Conservation (phyloP, 2,329 filamentous ascomycete species). For the Capronia epimyces region DNA sequence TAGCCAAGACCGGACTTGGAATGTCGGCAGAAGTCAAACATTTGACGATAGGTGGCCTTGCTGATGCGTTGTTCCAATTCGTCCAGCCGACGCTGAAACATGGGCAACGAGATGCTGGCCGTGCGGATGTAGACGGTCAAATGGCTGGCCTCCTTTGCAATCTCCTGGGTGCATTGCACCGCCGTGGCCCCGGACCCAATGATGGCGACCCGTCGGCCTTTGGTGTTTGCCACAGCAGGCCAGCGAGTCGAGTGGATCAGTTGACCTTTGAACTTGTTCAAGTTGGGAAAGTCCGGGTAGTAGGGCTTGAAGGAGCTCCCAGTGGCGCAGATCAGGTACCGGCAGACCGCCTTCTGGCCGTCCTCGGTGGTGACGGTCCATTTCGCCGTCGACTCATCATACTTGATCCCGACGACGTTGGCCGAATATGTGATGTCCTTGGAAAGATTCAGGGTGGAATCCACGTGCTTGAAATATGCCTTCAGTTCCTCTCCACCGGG, state of each 20-base stretch:
- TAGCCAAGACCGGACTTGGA: conserved; percentile 57
- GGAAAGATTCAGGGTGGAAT: conserved; percentile 35
- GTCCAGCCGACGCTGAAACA: conserved; percentile 49
- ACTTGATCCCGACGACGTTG: conserved; percentile 35
- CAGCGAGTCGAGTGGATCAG: conserved; percentile 57
- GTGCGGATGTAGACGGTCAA: conserved; percentile 56
- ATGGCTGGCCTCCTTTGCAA: conserved; percentile 47
- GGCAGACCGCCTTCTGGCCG: conserved; percentile 24
- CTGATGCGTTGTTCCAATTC: conserved; percentile 49
- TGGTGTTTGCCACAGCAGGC: conserved; percentile 53
- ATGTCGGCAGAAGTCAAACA: conserved; percentile 49
- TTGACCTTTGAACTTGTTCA: conserved; percentile 53
- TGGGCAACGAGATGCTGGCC: conserved; percentile 59
- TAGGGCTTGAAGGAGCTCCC: conserved; percentile 51
- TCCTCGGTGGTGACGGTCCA: conserved; percentile 40
- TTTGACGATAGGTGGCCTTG: conserved; percentile 42
- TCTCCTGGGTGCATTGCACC: conserved; percentile 59
- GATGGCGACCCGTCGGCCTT: conserved; percentile 55
- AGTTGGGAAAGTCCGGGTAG: conserved; percentile 55
- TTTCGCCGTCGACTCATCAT: conserved; percentile 28
- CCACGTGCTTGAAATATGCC: conserved; percentile 40
- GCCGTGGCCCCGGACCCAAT: conserved; percentile 61
- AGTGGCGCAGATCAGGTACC: conserved; percentile 10
- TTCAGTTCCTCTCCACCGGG: conserved; percentile 37
- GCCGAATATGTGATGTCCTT: conserved; percentile 34